Evolutionary conservation across 495 filamentous ascomycete genomes (phyloP).

Genomic region (Penicillium lagena): DNA sequence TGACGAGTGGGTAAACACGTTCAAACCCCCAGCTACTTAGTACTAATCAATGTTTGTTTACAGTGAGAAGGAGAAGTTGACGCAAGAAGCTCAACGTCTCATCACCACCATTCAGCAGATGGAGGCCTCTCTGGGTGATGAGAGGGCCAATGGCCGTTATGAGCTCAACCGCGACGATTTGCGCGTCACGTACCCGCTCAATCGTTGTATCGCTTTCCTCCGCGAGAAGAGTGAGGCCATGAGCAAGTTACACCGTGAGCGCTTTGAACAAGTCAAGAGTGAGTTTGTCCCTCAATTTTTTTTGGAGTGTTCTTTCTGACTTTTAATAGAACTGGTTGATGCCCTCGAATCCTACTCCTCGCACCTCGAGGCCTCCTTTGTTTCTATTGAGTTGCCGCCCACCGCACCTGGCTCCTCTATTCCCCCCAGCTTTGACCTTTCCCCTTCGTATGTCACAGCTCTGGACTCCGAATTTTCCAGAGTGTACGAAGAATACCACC

Average conservation of each 20-base stretch:
- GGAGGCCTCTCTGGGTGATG: slow-evolving; percentile 81
- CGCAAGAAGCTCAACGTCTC: slow-evolving; percentile 78
- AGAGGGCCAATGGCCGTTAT: slow-evolving; percentile 55
- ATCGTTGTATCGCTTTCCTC: slow-evolving; percentile 65
- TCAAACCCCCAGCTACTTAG: background rate
- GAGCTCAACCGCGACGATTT: slow-evolving; percentile 58
- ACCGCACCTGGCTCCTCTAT: slow-evolving; percentile 68
- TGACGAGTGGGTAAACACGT: slow-evolving; percentile 46
- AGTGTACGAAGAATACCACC: slow-evolving; percentile 91
- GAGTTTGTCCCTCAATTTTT: slow-evolving; percentile 18
- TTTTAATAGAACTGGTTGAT: slow-evolving; percentile 69
- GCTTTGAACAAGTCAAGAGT: slow-evolving; percentile 94
- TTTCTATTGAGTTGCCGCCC: slow-evolving; percentile 76
- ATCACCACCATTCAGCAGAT: slow-evolving; percentile 85
- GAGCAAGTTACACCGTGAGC: slow-evolving; percentile 74
- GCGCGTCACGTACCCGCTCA: slow-evolving; percentile 72
- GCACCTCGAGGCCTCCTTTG: slow-evolving; percentile 81
- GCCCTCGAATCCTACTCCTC: slow-evolving; percentile 92
- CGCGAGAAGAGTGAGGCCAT: slow-evolving; percentile 81
- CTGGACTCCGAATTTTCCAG: slow-evolving; percentile 87
- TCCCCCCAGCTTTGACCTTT: slow-evolving; percentile 78
- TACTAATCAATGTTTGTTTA: background rate
- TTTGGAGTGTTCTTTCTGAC: slow-evolving; percentile 7
- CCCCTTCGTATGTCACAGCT: slow-evolving; percentile 75
- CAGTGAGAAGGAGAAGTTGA: slow-evolving; percentile 81